Conservation (phyloP, 2,329 filamentous ascomycete genomes). For the Claviceps pazoutovae region DNA sequence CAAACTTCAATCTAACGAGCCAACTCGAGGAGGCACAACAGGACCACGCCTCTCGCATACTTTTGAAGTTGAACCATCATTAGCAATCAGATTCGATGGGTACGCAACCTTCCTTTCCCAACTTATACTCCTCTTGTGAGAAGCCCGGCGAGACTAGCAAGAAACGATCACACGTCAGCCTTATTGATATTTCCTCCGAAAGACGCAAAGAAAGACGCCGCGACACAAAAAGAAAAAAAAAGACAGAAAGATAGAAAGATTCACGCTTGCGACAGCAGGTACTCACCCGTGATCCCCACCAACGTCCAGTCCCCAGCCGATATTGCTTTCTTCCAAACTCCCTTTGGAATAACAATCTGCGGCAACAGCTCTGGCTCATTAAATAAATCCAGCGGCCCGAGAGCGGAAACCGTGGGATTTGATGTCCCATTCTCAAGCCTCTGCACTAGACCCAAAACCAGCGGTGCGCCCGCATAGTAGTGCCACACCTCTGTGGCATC, state of each 20-base stretch:
- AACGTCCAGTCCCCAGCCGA: slow-evolving; percentile 28
- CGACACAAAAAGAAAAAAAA: not conserved
- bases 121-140: not conserved
- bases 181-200: too few relatives aligned
- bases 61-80: not conserved
- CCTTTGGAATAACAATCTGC: slow-evolving; percentile 25
- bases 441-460: slow-evolving; percentile 28
- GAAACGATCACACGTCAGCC: not conserved
- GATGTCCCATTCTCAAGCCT: not conserved
- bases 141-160: not conserved
- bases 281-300: slow-evolving; percentile 20
- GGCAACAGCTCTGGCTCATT: slow-evolving; percentile 19
- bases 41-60: too few relatives aligned
- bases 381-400: slow-evolving; percentile 32
- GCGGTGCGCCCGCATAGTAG: slow-evolving; percentile 37
- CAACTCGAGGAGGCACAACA: too few relatives aligned
- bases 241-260: not conserved
- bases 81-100: not conserved
- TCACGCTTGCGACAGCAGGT: not conserved
- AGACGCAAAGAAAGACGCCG: not conserved
- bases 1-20: too few relatives aligned
- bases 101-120: not conserved
- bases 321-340: slow-evolving; percentile 30
- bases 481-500: slow-evolving; percentile 38
- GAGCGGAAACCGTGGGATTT: slow-evolving; percentile 22